phyloP scores from a whole-genome alignment of 768 basidiomycete species.

The Lactifluus hygrophoroides region DNA sequence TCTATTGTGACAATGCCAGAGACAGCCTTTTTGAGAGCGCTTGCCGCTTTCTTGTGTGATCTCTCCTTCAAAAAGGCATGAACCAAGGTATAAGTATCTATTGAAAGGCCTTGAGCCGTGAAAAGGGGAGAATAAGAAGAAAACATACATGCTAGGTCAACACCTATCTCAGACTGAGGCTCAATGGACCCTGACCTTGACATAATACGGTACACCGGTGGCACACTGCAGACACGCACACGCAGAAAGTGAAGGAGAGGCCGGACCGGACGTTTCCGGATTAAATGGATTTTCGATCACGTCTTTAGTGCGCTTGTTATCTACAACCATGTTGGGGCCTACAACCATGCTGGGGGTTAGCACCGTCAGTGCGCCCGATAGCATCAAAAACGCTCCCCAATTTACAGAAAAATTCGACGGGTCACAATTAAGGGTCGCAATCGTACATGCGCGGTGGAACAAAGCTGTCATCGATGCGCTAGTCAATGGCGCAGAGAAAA shows the following conservation, averaged over 20 bases:
- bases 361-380: no score
- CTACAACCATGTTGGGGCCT: conserved; percentile 15
- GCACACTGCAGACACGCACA: not conserved
- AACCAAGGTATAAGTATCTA: conserved; percentile 71
- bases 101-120: not conserved
- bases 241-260: no score
- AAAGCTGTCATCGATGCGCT: conserved; percentile 77
- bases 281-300: not conserved
- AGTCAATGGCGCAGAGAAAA: conserved; percentile 66
- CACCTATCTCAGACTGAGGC: not conserved
- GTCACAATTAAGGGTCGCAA: conserved; percentile 72
- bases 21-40: conserved; percentile 66
- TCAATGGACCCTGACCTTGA: not conserved
- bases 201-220: not conserved
- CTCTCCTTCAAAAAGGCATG: conserved; percentile 62
- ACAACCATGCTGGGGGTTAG: no score
- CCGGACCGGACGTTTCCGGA: not conserved
- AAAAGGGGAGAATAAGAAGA: not conserved
- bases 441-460: conserved; percentile 98
- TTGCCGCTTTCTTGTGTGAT: conserved; percentile 61
- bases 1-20: conserved; percentile 53
- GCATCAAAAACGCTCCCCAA: conserved; percentile 72
- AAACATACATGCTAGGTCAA: conserved; percentile 4
- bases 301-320: not conserved
- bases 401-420: conserved; percentile 66